These are phyloP conservation scores for Plasmodium knowlesi DNA, from an alignment of 169 alveolate genomes.

Conservation along the genomic window DNA sequence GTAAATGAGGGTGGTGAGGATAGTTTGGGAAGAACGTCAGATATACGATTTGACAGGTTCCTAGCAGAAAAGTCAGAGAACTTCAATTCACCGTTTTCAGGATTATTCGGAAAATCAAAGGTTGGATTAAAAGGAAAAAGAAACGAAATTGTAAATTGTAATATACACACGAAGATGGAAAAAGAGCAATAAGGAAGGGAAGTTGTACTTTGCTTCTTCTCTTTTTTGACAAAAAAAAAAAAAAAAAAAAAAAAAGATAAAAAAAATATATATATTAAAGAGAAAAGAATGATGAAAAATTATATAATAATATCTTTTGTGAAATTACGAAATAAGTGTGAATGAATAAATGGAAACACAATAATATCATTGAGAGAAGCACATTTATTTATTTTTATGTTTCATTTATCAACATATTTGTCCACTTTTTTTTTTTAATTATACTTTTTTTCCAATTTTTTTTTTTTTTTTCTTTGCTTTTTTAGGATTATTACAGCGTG, in stretches of 20 bases:
- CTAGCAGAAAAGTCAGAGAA: neutral
- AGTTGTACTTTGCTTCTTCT: neutral
- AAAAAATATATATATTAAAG: neutral
- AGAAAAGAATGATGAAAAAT: neutral
- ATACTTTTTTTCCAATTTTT: neutral
- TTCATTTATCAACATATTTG: neutral
- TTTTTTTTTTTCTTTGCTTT: neutral
- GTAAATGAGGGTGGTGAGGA: neutral
- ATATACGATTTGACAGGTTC: neutral
- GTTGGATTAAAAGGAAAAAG: neutral
- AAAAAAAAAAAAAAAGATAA: neutral
- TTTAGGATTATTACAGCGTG: neutral
- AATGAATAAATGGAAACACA: neutral
- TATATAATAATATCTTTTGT: neutral
- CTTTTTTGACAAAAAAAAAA: neutral
- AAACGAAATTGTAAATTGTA: neutral
- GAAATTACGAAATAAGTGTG: neutral
- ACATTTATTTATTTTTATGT: neutral
- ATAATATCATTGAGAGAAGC: neutral
- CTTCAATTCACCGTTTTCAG: neutral
- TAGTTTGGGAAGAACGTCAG: neutral
- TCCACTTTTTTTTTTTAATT: neutral
- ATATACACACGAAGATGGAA: neutral
- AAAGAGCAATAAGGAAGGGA: neutral
- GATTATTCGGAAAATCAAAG: neutral